phyloP scores from a whole-genome alignment of 331 rosid species.

The Rhamnella rubrinervis region DNA sequence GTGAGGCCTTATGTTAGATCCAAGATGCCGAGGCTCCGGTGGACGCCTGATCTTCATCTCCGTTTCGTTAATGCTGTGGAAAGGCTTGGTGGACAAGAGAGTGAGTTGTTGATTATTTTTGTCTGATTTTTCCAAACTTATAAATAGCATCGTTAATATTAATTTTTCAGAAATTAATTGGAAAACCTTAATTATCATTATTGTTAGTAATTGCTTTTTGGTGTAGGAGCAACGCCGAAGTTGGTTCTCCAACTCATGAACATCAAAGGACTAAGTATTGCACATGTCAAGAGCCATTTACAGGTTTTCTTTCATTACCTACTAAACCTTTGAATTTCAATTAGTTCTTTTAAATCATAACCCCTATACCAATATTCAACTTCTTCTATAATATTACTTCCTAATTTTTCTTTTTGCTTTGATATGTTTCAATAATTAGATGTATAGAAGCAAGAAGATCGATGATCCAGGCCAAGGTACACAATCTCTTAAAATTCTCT shows the following conservation, averaged over 20 bases:
- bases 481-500: too few relatives aligned
- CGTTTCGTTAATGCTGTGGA: conserved; percentile 86
- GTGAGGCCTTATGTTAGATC: conserved; percentile 93
- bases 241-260: conserved; percentile 96
- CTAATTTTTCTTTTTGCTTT: not conserved
- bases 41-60: conserved; percentile 93
- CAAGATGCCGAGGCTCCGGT: conserved; percentile 79
- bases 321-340: not conserved
- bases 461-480: conserved; percentile 42
- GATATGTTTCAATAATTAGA: conserved; percentile 20
- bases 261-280: conserved; percentile 84
- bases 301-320: conserved; percentile 48
- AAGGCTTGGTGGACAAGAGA: conserved; percentile 96
- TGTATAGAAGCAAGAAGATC: conserved; percentile 56
- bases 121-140: not conserved
- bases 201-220: conserved; percentile 22
- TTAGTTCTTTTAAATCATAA: too few relatives aligned
- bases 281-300: conserved; percentile 97
- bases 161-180: not conserved
- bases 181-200: not conserved
- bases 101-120: conserved; percentile 37
- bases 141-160: not conserved
- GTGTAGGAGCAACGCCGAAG: conserved; percentile 92
- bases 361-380: not conserved
- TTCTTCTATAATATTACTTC: not conserved